These are phyloP conservation scores for Hordeum pubiflorum DNA, from an alignment of 202 grass and related monocot species.

Conservation along the genomic window DNA sequence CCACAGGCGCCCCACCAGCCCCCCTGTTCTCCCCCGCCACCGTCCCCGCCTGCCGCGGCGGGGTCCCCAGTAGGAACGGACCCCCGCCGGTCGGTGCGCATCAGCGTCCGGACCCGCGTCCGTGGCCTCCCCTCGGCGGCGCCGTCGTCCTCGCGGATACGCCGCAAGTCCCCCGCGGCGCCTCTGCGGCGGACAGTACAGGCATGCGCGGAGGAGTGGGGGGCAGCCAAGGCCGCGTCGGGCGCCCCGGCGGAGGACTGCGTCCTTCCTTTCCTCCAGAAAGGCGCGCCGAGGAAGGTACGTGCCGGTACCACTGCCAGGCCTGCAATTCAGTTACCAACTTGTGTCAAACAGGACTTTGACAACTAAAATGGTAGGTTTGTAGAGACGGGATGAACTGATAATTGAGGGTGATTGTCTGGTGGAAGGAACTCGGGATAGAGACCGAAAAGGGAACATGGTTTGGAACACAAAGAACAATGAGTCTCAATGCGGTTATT, in stretches of 20 bases:
- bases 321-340: not conserved
- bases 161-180: not conserved
- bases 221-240: not conserved
- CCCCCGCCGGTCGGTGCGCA: conserved; percentile 2
- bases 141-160: not conserved
- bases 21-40: not conserved
- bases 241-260: conserved; percentile 34
- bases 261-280: conserved; percentile 40
- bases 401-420: not conserved
- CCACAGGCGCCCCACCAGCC: not conserved
- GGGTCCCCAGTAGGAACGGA: not conserved
- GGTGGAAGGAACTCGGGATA: not conserved
- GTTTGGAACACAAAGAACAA: conserved; percentile 1
- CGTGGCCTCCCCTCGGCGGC: conserved; percentile 11
- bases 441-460: not conserved
- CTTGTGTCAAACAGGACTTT: conserved; percentile 3
- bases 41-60: not conserved
- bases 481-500: not conserved
- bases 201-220: conserved; percentile 23
- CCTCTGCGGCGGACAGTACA: not conserved
- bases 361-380: not conserved
- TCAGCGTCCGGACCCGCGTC: not conserved
- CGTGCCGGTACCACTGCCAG: not conserved
- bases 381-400: not conserved
- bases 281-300: conserved; percentile 42